These are phyloP conservation scores for Leucosporidium yakuticum DNA, from an alignment of 768 basidiomycete species.

Conservation along the genomic window DNA sequence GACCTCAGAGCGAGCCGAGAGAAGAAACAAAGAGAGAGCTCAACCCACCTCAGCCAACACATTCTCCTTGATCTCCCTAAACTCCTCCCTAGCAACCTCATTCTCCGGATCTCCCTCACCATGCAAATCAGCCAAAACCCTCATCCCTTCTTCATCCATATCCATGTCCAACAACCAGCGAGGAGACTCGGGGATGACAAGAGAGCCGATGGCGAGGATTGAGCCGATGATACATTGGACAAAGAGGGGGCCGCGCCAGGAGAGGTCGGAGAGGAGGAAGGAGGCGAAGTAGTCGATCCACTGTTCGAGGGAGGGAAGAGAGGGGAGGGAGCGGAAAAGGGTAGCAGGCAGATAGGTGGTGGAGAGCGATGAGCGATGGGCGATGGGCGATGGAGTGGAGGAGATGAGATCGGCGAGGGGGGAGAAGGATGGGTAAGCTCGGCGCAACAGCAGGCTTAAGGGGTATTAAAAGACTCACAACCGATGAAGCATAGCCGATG, in stretches of 20 bases:
- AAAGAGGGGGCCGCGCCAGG: constrained; percentile 87
- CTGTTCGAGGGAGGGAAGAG: constrained; percentile 43
- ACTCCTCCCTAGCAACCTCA: constrained; percentile 68
- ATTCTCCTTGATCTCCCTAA: constrained; percentile 71
- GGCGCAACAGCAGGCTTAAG: no score
- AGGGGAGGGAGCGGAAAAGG: neutral
- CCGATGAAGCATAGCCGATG: constrained; percentile 79
- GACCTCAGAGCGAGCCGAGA: neutral
- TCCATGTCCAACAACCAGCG: constrained; percentile 89
- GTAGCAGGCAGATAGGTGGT: neutral
- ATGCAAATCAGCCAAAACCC: constrained; percentile 79
- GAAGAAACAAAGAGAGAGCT: neutral
- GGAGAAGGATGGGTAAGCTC: no score
- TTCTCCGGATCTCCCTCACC: constrained; percentile 65
- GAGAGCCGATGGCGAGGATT: constrained; percentile 69
- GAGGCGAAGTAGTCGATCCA: constrained; percentile 95
- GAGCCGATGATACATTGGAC: constrained; percentile 81
- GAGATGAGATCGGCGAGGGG: neutral
- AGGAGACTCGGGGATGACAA: constrained; percentile 85
- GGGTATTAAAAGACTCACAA: constrained; percentile 61
- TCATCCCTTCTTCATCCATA: constrained; percentile 73
- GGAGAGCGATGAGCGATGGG: neutral
- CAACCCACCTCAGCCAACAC: constrained; percentile 44
- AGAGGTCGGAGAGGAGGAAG: constrained; percentile 71
- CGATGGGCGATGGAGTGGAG: no score